phyloP scores from a whole-genome alignment of 805 yeast genomes.

The Pichia kluyveri region DNA sequence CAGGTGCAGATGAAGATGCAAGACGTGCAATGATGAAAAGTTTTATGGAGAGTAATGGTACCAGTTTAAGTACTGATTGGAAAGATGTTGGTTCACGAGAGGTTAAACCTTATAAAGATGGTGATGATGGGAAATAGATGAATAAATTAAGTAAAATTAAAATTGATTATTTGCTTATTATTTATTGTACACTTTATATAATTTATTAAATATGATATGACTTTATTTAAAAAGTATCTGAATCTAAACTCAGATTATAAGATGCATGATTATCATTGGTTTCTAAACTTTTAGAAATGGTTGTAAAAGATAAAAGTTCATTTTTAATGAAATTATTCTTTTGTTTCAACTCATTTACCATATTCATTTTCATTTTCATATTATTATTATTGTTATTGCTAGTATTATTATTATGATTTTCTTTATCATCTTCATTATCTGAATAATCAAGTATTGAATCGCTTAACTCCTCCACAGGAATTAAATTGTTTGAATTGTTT shows the following conservation, averaged over 20 bases:
- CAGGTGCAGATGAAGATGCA: conserved; percentile 79
- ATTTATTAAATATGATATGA: not conserved
- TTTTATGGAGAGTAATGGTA: conserved; percentile 87
- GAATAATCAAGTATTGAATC: conserved; percentile 18
- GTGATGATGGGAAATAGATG: not conserved
- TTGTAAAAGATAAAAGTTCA: not conserved
- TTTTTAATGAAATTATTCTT: not conserved
- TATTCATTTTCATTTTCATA: no score
- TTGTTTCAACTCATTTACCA: not conserved
- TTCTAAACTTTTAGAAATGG: not conserved
- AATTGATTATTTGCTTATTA: not conserved
- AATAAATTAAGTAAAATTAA: no score
- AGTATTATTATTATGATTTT: not conserved
- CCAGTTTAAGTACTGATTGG: conserved; percentile 92
- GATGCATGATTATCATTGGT: not conserved
- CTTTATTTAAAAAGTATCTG: conserved; percentile 4
- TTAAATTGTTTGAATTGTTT: not conserved
- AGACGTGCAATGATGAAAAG: conserved; percentile 95
- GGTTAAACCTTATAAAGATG: conserved; percentile 29
- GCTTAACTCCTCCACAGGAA: conserved; percentile 20
- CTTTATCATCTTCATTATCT: conserved; percentile 6
- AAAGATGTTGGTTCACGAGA: conserved; percentile 60
- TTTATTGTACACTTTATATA: no score
- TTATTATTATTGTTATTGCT: not conserved
- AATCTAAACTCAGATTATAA: conserved; percentile 8